Conservation (phyloP, 2,329 filamentous ascomycete species). For the Huntiella decipiens region DNA sequence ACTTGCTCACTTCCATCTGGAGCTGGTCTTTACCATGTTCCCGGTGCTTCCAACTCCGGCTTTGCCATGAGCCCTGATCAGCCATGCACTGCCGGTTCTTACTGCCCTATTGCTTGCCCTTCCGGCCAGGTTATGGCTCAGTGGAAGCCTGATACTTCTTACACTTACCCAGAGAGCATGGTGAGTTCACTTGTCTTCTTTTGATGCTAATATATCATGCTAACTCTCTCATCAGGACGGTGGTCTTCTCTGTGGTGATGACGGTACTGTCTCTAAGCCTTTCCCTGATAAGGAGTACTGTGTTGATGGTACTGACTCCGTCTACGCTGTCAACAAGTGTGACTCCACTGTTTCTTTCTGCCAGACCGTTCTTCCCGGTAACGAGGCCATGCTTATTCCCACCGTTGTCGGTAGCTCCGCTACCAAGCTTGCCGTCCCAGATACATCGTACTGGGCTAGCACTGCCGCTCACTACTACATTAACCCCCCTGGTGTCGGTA, state of each 20-base stretch:
- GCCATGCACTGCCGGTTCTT: slow-evolving; percentile 44
- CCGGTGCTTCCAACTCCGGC: slow-evolving; percentile 44
- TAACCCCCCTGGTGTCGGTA: slow-evolving; percentile 50
- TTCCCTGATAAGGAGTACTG: slow-evolving; percentile 52
- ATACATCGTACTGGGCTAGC: slow-evolving; percentile 46
- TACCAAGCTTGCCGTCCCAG: slow-evolving; percentile 46
- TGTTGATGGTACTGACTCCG: slow-evolving; percentile 44
- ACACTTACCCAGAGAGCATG: slow-evolving; percentile 53
- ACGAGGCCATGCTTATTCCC: slow-evolving; percentile 68
- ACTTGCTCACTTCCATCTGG: slow-evolving; percentile 47
- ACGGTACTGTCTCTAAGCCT: slow-evolving; percentile 48
- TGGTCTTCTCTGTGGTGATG: slow-evolving; percentile 50
- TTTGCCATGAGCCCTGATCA: slow-evolving; percentile 68
- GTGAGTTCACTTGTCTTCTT: slow-evolving; percentile 25
- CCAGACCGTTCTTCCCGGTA: slow-evolving; percentile 60
- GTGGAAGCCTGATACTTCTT: slow-evolving; percentile 55
- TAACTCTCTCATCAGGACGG: slow-evolving; percentile 34
- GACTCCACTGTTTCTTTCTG: slow-evolving; percentile 48
- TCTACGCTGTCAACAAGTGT: slow-evolving; percentile 48
- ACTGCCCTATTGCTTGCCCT: slow-evolving; percentile 62
- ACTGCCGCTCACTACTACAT: slow-evolving; percentile 69
- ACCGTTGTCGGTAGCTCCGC: slow-evolving; percentile 40
- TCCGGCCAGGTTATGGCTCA: slow-evolving; percentile 59
- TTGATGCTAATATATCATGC: background rate
- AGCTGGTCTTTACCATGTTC: slow-evolving; percentile 47